Conservation (phyloP, 768 basidiomycete species). For the Scleroderma citrinum region DNA sequence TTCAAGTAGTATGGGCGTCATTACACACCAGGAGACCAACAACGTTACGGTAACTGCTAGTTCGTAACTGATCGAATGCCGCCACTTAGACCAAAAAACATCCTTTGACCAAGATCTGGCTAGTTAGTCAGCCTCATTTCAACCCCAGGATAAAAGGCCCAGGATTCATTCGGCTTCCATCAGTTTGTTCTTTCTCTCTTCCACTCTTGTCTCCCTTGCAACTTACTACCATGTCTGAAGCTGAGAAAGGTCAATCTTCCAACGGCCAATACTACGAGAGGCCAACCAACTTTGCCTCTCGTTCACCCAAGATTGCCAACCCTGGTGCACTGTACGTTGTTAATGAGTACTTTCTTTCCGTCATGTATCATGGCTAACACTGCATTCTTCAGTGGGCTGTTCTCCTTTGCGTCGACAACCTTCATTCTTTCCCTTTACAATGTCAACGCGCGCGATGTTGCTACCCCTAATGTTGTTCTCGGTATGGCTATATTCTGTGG, state of each 20-base stretch:
- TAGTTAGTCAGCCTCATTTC: too few relatives aligned
- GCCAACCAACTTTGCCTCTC: constrained; percentile 12
- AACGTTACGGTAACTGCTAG: too few relatives aligned
- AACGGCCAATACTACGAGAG: constrained; percentile 15
- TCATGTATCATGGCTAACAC: not conserved
- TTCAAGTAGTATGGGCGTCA: too few relatives aligned
- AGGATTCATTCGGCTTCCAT: not conserved
- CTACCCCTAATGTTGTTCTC: constrained; percentile 61
- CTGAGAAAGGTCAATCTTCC: constrained; percentile 26
- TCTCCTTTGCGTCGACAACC: constrained; percentile 81
- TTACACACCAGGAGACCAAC: too few relatives aligned
- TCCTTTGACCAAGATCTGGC: too few relatives aligned
- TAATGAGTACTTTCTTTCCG: not conserved
- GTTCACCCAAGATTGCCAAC: constrained; percentile 44
- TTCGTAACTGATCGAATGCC: too few relatives aligned
- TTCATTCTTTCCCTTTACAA: constrained; percentile 77
- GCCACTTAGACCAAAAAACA: too few relatives aligned
- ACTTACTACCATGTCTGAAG: constrained; percentile 27
- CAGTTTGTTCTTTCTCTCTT: not conserved
- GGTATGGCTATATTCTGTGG: constrained; percentile 86
- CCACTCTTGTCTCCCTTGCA: not conserved
- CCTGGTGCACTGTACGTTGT: constrained; percentile 35
- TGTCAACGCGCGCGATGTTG: constrained; percentile 46
- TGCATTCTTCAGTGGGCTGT: constrained; percentile 50
- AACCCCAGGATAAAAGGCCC: not conserved